These are phyloP conservation scores for Marasmius oreades DNA, from an alignment of 1,284 basidiomycete genomes.

Conservation along the genomic window DNA sequence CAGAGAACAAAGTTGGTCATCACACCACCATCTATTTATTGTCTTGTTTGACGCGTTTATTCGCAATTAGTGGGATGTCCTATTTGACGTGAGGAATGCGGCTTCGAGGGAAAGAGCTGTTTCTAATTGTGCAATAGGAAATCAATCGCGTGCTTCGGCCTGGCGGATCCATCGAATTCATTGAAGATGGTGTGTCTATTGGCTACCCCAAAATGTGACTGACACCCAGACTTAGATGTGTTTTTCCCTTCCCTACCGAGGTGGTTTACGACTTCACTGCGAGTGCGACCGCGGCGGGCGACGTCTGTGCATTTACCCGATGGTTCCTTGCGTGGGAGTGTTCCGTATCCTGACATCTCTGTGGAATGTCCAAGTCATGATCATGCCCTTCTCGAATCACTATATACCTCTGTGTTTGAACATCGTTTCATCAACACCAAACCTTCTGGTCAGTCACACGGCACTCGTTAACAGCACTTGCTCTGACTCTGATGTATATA, in stretches of 20 bases:
- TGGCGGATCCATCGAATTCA: slow-evolving; percentile 65
- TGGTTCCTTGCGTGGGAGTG: slow-evolving; percentile 31
- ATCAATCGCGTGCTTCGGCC: slow-evolving; percentile 63
- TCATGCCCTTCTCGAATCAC: slow-evolving; percentile 61
- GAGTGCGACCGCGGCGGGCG: slow-evolving; percentile 40
- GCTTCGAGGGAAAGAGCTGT: not conserved
- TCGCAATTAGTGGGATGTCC: slow-evolving; percentile 52
- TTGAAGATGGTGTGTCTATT: slow-evolving; percentile 58
- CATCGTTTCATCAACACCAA: slow-evolving; percentile 64
- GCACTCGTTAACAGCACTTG: not conserved
- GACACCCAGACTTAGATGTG: slow-evolving; percentile 39
- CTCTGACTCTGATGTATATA: slow-evolving; percentile 1
- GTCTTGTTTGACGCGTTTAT: slow-evolving; percentile 10
- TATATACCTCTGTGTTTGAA: slow-evolving; percentile 59
- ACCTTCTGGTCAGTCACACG: slow-evolving; percentile 46
- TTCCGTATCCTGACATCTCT: slow-evolving; percentile 28
- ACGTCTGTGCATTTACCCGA: slow-evolving; percentile 48
- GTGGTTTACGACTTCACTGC: slow-evolving; percentile 65
- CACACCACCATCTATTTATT: slow-evolving; percentile 2
- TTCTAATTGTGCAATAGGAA: slow-evolving; percentile 41
- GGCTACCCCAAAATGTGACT: not conserved
- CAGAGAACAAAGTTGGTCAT: slow-evolving; percentile 63
- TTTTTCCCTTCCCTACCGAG: slow-evolving; percentile 59
- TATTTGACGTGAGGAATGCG: slow-evolving; percentile 55
- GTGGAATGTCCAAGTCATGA: slow-evolving; percentile 42